These are phyloP conservation scores for Hymenoscyphus fructigenus DNA, from an alignment of 2,329 filamentous ascomycete species.

Conservation along the genomic window DNA sequence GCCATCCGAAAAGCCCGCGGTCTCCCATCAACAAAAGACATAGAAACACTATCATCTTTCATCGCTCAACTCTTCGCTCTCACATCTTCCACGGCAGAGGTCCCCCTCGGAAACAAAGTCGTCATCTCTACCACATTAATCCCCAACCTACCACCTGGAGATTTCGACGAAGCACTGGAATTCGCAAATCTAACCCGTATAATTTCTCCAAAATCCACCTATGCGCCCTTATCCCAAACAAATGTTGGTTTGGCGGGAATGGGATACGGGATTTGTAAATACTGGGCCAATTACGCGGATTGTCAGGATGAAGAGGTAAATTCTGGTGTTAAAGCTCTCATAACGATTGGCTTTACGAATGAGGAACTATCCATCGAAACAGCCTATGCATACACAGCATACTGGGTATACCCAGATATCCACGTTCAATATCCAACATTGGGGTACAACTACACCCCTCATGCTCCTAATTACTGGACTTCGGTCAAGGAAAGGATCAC, in stretches of 20 bases:
- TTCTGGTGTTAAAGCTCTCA: not conserved
- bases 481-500: conserved; percentile 10
- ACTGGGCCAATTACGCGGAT: conserved; percentile 12
- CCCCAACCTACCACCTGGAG: conserved; percentile 14
- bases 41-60: conserved; percentile 5
- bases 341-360: conserved; percentile 12
- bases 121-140: conserved; percentile 3
- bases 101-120: not conserved
- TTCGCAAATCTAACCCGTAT: conserved; percentile 6
- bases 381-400: not conserved
- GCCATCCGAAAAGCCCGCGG: conserved; percentile 9
- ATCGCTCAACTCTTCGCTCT: conserved; percentile 2
- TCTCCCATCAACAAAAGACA: conserved; percentile 18
- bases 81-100: not conserved
- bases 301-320: conserved; percentile 15
- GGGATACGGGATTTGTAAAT: conserved; percentile 18
- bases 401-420: not conserved
- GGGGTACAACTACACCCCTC: conserved; percentile 4
- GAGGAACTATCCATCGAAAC: conserved; percentile 13
- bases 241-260: conserved; percentile 18
- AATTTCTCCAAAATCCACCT: not conserved
- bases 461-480: conserved; percentile 15
- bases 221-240: not conserved
- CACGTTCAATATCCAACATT: conserved; percentile 6
- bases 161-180: conserved; percentile 13